Base-by-base conservation (phyloP, 164 flowering plant species). In the Paratinospora sagittata region DNA sequence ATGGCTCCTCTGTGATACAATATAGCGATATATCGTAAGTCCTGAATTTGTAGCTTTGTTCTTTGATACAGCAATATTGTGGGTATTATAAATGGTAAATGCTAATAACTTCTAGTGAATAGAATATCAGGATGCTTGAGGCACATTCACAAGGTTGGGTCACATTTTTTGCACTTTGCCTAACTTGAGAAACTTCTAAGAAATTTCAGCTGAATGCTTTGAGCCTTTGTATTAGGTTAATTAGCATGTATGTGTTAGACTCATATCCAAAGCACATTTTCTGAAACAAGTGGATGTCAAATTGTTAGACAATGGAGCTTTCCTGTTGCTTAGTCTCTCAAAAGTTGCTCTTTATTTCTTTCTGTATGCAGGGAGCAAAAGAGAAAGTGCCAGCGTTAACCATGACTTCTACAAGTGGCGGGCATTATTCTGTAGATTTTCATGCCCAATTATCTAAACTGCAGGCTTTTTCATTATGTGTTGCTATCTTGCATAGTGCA, bases 391-490 rank as follows among this genome's bases (percentile, higher is more conserved):
- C 97, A 7, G 90, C 94, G 68, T 79, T 95, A 77, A 80, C 84
- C 39, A 82, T 95, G 71, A 80, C 71, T 47, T 23, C 45, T 5
- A 70, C 79, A 16, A 81, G 79, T 63, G 88, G 85, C 60, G 93
- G 93, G 47, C 80, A 81, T 19, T 95, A 89, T 75, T 76, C 83
- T 8, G 86, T 92, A 63, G 89, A 89, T 80, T 95, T 92, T 77
- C 97, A 95, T 77, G 97, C 96, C 36, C 87, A 79, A 74, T 69
- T 95, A 52, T 90, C 97, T 19, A 69, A 87, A n/a, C 71, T 95
- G 70, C 98, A 95, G 75, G 98, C 97, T 67, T 90, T 95, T 78
- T 87, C 95, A 69, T 86, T 89, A 17, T 89, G 92, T 72, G 84
- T 95, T 74, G 90, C 98, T 16, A 76, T 88, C 64, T 77, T 92